Base-by-base conservation (phyloP, 768 basidiomycete genomes). In the Amanita thiersii region DNA sequence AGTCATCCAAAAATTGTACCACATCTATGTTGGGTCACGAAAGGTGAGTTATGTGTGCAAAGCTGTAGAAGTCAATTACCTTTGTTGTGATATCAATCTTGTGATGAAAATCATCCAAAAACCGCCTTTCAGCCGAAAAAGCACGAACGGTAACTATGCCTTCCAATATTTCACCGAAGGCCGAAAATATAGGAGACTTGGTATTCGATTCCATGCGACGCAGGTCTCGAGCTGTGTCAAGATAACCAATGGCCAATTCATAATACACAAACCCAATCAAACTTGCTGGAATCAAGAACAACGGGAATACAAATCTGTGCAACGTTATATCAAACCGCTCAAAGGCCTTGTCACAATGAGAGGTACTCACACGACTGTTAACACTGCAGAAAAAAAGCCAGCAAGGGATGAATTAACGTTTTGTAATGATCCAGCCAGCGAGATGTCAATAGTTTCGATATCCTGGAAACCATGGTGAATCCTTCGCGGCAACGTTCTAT, bases 91-190 rank as follows among this genome's bases (percentile, higher is more conserved):
- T 61, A 47, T 90, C 84, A 23, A 91, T 72, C 56, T 86, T 88
- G 1, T 50, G 49, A 54, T 87, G 86, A 3, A 93, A 62, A 45
- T 73, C 73, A 41, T 85, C 73, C 50, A 92, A 63, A 69, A 97
- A 94, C 3, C 75, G 65, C 30, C 64, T 63, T 55, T 94, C 90
- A 0, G 79, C 83, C 0, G 85, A 81, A 63, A 94, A 97, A 0
- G 92, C 92, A 43, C 92, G 75, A 30, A 94, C 86, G 3, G 90
- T 91, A n/a, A 91, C 86, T 32, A 93, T 86, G 17, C 90, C 90
- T 39, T 91, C 86, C 14, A 94, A 59, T 7, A 92, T 60, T 53
- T 90, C 88, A 9, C 77, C 76, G 48, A 89, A 91, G 42, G 81
- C 84, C 5, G 83, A 82, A 60, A 83, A 88, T 46, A 89, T 88